Conservation (phyloP, 2,329 filamentous ascomycete species). For the Aspergillus piperis region DNA sequence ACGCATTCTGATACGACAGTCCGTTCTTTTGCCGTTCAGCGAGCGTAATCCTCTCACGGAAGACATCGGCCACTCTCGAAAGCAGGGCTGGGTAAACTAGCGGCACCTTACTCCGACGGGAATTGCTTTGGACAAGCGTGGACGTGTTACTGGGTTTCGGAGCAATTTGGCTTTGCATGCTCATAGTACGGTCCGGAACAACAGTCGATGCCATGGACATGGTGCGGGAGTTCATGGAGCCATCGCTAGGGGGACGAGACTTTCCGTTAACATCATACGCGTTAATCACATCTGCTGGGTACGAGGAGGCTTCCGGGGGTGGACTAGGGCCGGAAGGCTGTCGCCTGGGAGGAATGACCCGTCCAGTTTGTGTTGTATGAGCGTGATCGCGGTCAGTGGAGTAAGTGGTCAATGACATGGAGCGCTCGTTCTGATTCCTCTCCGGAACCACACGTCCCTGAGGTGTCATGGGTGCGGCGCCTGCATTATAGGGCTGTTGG, state of each 20-base stretch:
- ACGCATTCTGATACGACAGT: constrained; percentile 93
- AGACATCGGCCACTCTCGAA: constrained; percentile 90
- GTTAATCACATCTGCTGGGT: constrained; percentile 56
- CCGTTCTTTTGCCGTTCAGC: constrained; percentile 95
- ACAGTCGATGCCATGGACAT: constrained; percentile 87
- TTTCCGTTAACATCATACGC: constrained; percentile 34
- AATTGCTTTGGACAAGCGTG: constrained; percentile 59
- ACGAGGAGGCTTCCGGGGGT: constrained; percentile 28
- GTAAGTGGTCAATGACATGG: constrained; percentile 94
- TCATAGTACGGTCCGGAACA: constrained; percentile 60
- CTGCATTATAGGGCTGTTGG: constrained; percentile 68
- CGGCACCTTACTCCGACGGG: constrained; percentile 67
- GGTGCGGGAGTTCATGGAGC: constrained; percentile 57
- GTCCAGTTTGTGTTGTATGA: constrained; percentile 84
- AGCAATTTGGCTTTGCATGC: constrained; percentile 57
- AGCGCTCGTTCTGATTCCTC: constrained; percentile 85
- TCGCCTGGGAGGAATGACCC: constrained; percentile 79
- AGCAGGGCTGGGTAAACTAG: constrained; percentile 91
- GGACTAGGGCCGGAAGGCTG: constrained; percentile 56
- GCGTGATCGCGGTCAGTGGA: constrained; percentile 72
- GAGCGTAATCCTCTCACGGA: constrained; percentile 82
- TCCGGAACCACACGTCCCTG: constrained; percentile 91
- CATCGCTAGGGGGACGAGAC: constrained; percentile 47
- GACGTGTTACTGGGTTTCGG: constrained; percentile 52
- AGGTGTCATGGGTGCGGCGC: constrained; percentile 72